These are phyloP conservation scores for Coprinopsis cinerea DNA, from an alignment of 768 basidiomycete species.

Conservation along the genomic window DNA sequence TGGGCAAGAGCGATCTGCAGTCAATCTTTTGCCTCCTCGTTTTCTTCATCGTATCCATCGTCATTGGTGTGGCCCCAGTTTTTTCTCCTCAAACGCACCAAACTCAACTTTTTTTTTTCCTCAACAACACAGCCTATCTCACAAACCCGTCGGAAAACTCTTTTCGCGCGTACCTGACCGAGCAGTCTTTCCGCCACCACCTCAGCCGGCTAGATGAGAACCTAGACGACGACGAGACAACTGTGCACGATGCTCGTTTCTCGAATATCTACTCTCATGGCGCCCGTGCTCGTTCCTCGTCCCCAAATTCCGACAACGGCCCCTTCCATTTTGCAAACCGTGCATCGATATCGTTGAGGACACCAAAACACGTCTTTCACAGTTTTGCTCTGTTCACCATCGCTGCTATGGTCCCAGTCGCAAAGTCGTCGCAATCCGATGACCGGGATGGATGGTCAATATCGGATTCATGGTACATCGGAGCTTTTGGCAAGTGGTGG, in stretches of 20 bases:
- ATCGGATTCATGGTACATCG: constrained; percentile 84
- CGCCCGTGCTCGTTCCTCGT: constrained; percentile 24
- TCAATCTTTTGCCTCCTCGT: constrained; percentile 67
- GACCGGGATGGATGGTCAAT: constrained; percentile 46
- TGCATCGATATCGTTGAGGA: constrained; percentile 87
- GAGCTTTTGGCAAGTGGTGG: constrained; percentile 91
- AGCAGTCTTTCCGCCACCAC: constrained; percentile 93
- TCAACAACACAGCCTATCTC: constrained; percentile 96
- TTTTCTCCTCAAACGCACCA: constrained; percentile 9
- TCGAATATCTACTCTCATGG: constrained; percentile 24
- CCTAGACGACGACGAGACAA: constrained; percentile 48
- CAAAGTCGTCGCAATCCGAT: constrained; percentile 30
- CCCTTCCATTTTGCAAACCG: constrained; percentile 88
- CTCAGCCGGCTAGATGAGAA: constrained; percentile 77
- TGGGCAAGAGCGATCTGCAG: constrained; percentile 58
- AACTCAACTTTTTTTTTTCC: constrained; percentile 17
- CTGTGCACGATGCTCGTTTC: constrained; percentile 21
- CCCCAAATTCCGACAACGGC: constrained; percentile 18
- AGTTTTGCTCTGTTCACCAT: constrained; percentile 85
- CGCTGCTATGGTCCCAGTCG: constrained; percentile 64
- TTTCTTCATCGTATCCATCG: constrained; percentile 59
- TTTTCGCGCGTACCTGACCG: constrained; percentile 93
- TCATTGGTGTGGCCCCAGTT: constrained; percentile 57
- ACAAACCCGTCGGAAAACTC: constrained; percentile 93
- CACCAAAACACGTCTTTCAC: constrained; percentile 83